Percentiles rank a stretch among this genome's conserved stretches.
Conservation (phyloP, 2,329 filamentous ascomycete species). For the Pseudonectria buxi region DNA sequence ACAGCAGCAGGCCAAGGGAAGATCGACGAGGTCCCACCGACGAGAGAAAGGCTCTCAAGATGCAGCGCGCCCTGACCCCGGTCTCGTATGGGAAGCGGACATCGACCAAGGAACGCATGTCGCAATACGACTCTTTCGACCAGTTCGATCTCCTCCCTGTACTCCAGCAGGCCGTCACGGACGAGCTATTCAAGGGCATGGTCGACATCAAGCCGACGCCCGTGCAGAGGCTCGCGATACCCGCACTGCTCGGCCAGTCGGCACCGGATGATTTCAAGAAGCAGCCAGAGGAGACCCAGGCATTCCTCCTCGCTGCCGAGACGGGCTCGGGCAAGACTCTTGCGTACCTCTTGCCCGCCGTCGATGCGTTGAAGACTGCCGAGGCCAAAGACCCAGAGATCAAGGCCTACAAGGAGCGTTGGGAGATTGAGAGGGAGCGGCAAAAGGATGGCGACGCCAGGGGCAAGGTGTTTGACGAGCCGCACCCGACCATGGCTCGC, state of each 20-base stretch:
- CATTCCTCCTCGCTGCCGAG: constrained; percentile 83
- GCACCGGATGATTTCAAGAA: constrained; percentile 18
- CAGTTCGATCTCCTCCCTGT: constrained; percentile 68
- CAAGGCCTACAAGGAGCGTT: constrained; percentile 49
- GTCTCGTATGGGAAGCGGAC: constrained; percentile 66
- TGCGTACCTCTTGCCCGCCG: constrained; percentile 77
- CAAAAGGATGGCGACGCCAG: constrained; percentile 48
- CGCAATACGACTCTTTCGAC: constrained; percentile 69
- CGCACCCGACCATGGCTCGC: constrained; percentile 67
- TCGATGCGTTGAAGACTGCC: constrained; percentile 77
- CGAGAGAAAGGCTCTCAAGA: constrained; percentile 74
- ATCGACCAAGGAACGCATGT: constrained; percentile 48
- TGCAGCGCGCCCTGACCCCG: constrained; percentile 74
- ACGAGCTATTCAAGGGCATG: constrained; percentile 69
- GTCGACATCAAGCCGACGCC: constrained; percentile 76
- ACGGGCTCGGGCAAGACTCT: constrained; percentile 96
- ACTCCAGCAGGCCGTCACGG: constrained; percentile 63
- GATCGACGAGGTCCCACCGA: constrained; percentile 29
- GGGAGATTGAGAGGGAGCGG: constrained; percentile 49
- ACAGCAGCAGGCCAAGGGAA: constrained; percentile 22
- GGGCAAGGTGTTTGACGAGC: constrained; percentile 60
- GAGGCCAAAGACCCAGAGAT: constrained; percentile 56
- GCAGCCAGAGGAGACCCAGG: constrained; percentile 34
- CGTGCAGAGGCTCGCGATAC: constrained; percentile 83
- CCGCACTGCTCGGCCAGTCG: constrained; percentile 61